Conservation (phyloP, 306 rosid species). For the Aeschynomene evenia region DNA sequence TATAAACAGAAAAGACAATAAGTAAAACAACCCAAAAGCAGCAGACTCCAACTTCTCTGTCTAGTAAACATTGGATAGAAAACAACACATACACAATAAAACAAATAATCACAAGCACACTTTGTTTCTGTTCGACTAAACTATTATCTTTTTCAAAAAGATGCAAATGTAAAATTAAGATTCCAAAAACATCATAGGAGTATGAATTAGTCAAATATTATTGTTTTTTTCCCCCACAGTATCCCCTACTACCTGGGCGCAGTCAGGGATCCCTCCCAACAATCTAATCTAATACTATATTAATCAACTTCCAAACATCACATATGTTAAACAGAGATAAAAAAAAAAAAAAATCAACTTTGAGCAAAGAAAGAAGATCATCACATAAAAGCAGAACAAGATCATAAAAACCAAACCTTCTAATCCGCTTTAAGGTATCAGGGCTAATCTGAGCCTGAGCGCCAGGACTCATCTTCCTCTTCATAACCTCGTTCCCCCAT, state of each 20-base stretch:
- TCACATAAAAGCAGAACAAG: neutral
- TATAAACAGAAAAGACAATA: slow-evolving; percentile 1
- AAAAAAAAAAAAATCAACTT: neutral
- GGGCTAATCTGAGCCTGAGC: slow-evolving; percentile 60
- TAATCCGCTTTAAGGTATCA: slow-evolving; percentile 74
- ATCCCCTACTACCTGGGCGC: no score
- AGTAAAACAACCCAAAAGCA: neutral
- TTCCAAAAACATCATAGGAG: neutral
- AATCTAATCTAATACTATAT: neutral
- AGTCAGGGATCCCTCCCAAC: no score
- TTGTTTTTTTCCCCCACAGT: no score
- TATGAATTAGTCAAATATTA: no score
- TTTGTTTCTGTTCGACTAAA: neutral
- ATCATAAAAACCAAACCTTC: slow-evolving; percentile 51
- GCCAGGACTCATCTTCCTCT: slow-evolving; percentile 56
- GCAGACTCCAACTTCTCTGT: slow-evolving; percentile 4
- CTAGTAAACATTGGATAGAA: neutral
- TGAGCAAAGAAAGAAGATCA: neutral
- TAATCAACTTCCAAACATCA: neutral
- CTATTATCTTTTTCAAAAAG: neutral
- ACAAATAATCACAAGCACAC: neutral
- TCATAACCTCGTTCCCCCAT: slow-evolving; percentile 78
- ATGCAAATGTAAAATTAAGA: neutral
- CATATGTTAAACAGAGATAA: neutral
- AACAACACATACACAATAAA: neutral